Conservation (phyloP, 768 basidiomycete genomes). For the Rhodotorula toruloides region DNA sequence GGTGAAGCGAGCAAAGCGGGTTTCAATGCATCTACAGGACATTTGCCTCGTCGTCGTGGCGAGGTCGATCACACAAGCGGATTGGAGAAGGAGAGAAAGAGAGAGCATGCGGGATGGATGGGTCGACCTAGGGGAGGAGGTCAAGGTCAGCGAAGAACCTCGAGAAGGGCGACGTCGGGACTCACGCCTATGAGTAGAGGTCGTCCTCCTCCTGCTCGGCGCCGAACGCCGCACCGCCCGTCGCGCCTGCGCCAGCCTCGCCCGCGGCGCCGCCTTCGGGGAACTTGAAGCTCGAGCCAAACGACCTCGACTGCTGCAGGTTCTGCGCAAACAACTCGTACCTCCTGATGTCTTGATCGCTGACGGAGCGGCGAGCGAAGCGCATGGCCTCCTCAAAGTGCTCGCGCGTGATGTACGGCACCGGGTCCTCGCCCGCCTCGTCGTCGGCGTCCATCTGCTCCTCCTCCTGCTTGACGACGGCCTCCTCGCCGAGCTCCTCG, state of each 20-base stretch:
- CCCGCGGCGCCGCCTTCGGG: constrained; percentile 60
- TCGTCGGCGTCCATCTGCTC: constrained; percentile 56
- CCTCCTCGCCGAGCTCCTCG: constrained; percentile 64
- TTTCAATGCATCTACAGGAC: too few species aligned
- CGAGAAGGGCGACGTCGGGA: neutral
- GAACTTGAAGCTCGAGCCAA: constrained; percentile 98
- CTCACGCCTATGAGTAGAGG: constrained; percentile 12
- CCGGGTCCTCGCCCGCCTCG: constrained; percentile 88
- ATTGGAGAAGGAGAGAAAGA: too few species aligned
- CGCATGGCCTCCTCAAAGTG: constrained; percentile 93
- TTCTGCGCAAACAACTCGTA: constrained; percentile 99
- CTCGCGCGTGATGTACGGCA: constrained; percentile 58
- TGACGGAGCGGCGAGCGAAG: constrained; percentile 88
- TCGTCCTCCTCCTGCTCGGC: constrained; percentile 40
- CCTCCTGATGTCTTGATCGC: constrained; percentile 62
- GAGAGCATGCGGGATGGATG: too few species aligned
- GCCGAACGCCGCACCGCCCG: constrained; percentile 47
- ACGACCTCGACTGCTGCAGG: constrained; percentile 81
- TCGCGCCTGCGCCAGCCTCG: constrained; percentile 25
- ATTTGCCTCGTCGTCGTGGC: too few species aligned
- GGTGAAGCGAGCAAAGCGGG: too few species aligned
- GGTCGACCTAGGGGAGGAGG: too few species aligned
- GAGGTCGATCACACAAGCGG: too few species aligned
- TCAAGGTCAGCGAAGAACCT: too few species aligned
- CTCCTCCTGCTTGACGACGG: constrained; percentile 63